Evolutionary conservation across 2,329 filamentous ascomycete genomes (phyloP), one percentile per base, ranked within the genome.

Genomic region (Raffaelea arxii): DNA sequence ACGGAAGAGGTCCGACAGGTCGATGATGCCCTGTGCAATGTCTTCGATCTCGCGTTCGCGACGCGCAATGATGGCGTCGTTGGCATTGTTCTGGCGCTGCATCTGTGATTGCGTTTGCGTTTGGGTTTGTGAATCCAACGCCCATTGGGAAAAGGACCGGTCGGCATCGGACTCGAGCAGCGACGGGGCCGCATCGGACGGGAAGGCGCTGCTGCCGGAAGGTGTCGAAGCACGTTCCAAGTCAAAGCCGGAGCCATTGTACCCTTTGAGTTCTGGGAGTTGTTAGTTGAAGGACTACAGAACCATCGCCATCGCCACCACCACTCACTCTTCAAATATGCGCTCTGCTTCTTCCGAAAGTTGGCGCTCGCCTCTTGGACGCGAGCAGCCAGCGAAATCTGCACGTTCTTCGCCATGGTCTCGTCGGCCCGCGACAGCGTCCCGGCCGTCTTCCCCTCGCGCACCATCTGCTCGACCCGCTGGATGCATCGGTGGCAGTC

Each of bases 21-120:
- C 91, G 58, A 98, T 97, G 64, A 98, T 97, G 48, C 92, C 91
- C 62, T 96, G 90, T 2, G 92, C 92, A 53, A 98, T 98, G 56
- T 96, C 90, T 60, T 94, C 94, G 58, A 98, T 98, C 65, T 97
- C 92, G 36, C 86, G 82, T 66, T 98, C 92, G 53, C 92, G 86
- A 63, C 97, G 92, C 51, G 83, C 78, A 56, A 98, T 97, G 32
- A 80, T 80, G 3, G 82, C 74, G 60, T 97, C 91, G 59, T 94
- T 89, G 49, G 82, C 84, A 49, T 82, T 78, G 25, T 85, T 68
- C 47, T 78, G 74, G 54, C 76, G 77, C 58, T 80, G 77, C 24
- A 45, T 30, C 44, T 82, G 78, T 24, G 85, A 68, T 46, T 77
- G 73, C 55, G 76, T 77, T 57, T 79, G 75, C 46, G 85, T 78